Percentiles rank a stretch among this genome's conserved stretches.
phyloP scores from a whole-genome alignment of 495 filamentous ascomycete species.

The Terfezia boudieri region DNA sequence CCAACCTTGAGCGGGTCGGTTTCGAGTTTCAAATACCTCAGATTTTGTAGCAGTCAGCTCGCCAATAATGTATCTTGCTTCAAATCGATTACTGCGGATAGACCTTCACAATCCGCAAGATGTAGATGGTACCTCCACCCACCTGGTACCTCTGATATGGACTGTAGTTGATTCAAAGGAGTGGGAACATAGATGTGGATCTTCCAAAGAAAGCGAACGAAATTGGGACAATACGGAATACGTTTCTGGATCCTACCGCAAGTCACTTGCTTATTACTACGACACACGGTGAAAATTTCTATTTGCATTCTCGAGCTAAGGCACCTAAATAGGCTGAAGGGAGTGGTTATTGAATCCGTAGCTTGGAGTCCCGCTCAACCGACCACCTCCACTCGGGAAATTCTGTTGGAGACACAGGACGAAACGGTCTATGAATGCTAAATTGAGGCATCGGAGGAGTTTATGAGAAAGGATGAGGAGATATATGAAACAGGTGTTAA shows the following conservation, averaged over 20 bases:
- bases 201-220: slow-evolving; percentile 84
- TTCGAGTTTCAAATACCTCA: slow-evolving; percentile 73
- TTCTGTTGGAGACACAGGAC: slow-evolving; percentile 76
- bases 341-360: slow-evolving; percentile 65
- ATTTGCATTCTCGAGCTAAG: slow-evolving; percentile 88
- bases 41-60: slow-evolving; percentile 94
- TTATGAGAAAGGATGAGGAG: slow-evolving; percentile 87
- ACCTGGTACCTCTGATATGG: not conserved
- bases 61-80: slow-evolving; percentile 95
- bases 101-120: slow-evolving; percentile 83
- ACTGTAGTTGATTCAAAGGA: not conserved
- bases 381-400: slow-evolving; percentile 82
- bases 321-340: slow-evolving; percentile 57
- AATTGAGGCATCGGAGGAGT: slow-evolving; percentile 79
- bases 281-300: slow-evolving; percentile 84
- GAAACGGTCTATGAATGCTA: slow-evolving; percentile 91
- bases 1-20: slow-evolving; percentile 67
- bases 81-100: slow-evolving; percentile 73
- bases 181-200: slow-evolving; percentile 52
- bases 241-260: slow-evolving; percentile 93
- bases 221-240: slow-evolving; percentile 68
- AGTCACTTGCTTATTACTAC: slow-evolving; percentile 86
- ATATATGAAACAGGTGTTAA: slow-evolving; percentile 63
- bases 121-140: slow-evolving; percentile 49
- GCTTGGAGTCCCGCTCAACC: slow-evolving; percentile 96